Percentiles rank a stretch among this genome's conserved stretches.
Evolutionary conservation across 2,329 filamentous ascomycete species (phyloP).

Genomic region (Diaporthe caulivora): DNA sequence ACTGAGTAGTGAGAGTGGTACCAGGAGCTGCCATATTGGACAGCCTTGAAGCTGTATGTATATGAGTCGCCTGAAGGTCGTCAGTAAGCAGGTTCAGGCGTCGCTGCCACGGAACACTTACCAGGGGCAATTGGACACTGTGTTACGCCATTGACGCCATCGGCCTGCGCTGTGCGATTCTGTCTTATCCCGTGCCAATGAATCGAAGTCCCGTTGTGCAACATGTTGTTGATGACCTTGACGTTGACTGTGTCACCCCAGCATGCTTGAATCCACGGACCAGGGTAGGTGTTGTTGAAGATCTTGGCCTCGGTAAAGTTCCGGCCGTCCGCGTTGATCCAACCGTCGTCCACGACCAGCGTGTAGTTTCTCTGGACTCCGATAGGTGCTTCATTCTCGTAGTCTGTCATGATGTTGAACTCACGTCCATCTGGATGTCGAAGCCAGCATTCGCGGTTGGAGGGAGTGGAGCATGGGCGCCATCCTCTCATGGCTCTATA

Average conservation of each 20-base stretch:
- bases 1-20: conserved; percentile 60
- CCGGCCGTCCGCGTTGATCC: conserved; percentile 29
- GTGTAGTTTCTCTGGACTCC: conserved; percentile 26
- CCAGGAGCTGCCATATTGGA: conserved; percentile 51
- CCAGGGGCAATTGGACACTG: conserved; percentile 71
- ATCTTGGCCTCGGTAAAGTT: conserved; percentile 30
- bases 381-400: conserved; percentile 14
- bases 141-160: conserved; percentile 71
- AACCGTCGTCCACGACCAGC: conserved; percentile 22
- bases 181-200: conserved; percentile 79
- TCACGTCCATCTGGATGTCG: conserved; percentile 21
- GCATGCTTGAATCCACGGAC: conserved; percentile 70
- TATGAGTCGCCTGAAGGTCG: conserved; percentile 56
- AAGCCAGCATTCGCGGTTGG: conserved; percentile 34
- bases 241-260: conserved; percentile 73
- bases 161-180: conserved; percentile 74
- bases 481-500: conserved; percentile 29
- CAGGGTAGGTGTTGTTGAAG: conserved; percentile 71
- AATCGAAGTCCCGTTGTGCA: conserved; percentile 69
- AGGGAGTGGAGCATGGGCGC: conserved; percentile 25
- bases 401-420: conserved; percentile 30
- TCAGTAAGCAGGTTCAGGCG: neutral
- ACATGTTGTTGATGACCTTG: conserved; percentile 70
- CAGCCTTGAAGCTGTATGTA: conserved; percentile 71
- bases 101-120: neutral